Conservation (phyloP, 1,139 yeast species). For the Taphrina confusa region DNA sequence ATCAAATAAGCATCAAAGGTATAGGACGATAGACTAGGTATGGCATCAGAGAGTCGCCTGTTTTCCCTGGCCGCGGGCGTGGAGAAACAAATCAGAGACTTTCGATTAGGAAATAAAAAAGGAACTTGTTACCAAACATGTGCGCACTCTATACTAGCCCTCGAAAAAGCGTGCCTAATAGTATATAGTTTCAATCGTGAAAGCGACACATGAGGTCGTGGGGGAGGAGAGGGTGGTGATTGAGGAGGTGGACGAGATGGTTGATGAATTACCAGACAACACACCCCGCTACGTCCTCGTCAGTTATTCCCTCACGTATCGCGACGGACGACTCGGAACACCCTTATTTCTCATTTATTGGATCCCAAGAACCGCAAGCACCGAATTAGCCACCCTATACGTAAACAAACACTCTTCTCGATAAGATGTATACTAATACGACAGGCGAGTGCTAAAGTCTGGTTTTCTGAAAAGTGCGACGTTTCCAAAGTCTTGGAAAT, state of each 20-base stretch:
- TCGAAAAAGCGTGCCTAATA: background rate
- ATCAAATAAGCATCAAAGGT: too few relatives aligned
- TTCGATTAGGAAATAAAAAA: constrained; percentile 9
- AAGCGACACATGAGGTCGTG: constrained; percentile 25
- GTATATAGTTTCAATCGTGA: constrained; percentile 19
- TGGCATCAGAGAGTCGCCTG: constrained; percentile 30
- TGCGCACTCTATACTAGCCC: background rate
- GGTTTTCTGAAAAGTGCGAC: constrained; percentile 35
- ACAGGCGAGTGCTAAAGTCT: constrained; percentile 36
- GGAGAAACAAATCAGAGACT: constrained; percentile 14
- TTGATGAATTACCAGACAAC: constrained; percentile 79
- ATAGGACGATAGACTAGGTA: background rate
- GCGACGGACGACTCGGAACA: constrained; percentile 61
- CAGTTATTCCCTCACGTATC: constrained; percentile 64
- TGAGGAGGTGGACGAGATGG: constrained; percentile 62
- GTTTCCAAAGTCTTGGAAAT: constrained; percentile 34
- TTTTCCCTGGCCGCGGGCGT: constrained; percentile 15
- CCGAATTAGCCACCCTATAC: constrained; percentile 68
- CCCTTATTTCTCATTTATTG: constrained; percentile 81
- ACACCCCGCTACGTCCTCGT: constrained; percentile 72
- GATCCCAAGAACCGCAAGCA: constrained; percentile 81
- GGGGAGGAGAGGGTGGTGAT: constrained; percentile 4
- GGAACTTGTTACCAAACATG: constrained; percentile 22
- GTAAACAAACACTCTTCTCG: background rate
- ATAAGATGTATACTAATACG: background rate